Base-by-base conservation (phyloP, 345 rosid genomes). In the Xanthoceras sorbifolium region DNA sequence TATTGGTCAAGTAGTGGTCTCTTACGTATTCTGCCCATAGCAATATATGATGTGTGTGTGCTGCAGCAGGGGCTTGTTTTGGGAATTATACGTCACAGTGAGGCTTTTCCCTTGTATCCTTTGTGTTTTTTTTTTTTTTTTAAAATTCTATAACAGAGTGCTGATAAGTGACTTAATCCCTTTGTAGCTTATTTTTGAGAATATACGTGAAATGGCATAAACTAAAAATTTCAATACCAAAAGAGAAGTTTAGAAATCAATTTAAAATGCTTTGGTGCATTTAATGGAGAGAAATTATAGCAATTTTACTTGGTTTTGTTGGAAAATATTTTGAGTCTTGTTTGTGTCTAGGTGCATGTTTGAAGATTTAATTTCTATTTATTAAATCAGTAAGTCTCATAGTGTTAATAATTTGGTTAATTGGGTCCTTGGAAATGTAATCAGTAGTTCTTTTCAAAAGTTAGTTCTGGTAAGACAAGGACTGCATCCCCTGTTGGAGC, bases 1-100 rank as follows among this genome's bases (percentile, higher is more conserved):
- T 31, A 62, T 44, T 62, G 26, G 10, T 73, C 57, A 5, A 73
- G 67, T 40, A 64, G 70, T 32, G 62, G 31, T 31, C 46, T 63
- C 10, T 44, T 64, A 74, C n/a, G 1, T 74, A 23, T 60, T 25
- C 54, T 9, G 54, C 32, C 20, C 5, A 20, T 61, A 11, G 20
- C 40, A 18, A 52, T 28, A 29, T 10, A 4, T 20, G 1, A 8
- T 32, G 25, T 22, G 62, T 57, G 62, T 57, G 22, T 57, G 62
- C 62, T 57, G 28, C 62, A 57, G 62, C 28, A 20, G 62, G n/a
- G 15, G 66, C 5, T 62, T 62, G 60, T 15, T 67, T 12, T 18
- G 29, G 59, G 20, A 66, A 40, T n/a, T 38, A 22, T 8, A 10
- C 20, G 69, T 38, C 2, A 34, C 3, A 14, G 23, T 29, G 42